Evolutionary conservation across 2,329 filamentous ascomycete species (phyloP).

Genomic region (Teratosphaeria zuluensis): DNA sequence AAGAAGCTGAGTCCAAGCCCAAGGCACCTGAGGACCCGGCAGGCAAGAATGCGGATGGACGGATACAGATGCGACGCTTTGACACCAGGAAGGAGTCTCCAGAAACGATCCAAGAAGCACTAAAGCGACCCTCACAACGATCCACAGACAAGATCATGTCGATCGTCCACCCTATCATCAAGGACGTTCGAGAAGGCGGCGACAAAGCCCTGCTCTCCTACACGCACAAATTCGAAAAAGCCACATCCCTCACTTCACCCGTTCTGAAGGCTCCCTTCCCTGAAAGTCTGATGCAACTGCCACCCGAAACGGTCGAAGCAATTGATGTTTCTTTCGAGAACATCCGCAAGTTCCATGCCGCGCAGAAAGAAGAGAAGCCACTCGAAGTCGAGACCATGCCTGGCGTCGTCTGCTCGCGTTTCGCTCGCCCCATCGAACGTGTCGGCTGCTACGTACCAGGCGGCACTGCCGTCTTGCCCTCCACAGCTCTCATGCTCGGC

Average conservation of each 20-base stretch:
- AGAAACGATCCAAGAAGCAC: slow-evolving; percentile 58
- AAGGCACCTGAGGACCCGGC: slow-evolving; percentile 44
- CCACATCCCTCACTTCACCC: slow-evolving; percentile 77
- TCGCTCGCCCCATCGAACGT: slow-evolving; percentile 82
- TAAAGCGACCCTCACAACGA: slow-evolving; percentile 85
- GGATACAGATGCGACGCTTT: slow-evolving; percentile 76
- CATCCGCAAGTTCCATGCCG: slow-evolving; percentile 86
- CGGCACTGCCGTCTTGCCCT: slow-evolving; percentile 92
- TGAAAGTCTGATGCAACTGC: slow-evolving; percentile 71
- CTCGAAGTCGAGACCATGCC: slow-evolving; percentile 95
- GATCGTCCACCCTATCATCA: slow-evolving; percentile 84
- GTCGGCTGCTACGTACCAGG: slow-evolving; percentile 96
- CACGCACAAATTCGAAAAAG: slow-evolving; percentile 97
- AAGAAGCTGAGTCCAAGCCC: slow-evolving; percentile 44
- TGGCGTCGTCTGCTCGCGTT: slow-evolving; percentile 87
- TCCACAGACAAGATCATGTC: slow-evolving; percentile 89
- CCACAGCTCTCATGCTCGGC: slow-evolving; percentile 93
- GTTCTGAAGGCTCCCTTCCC: slow-evolving; percentile 87
- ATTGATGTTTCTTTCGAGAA: slow-evolving; percentile 93
- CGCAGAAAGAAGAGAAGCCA: slow-evolving; percentile 74
- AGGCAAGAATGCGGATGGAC: slow-evolving; percentile 38
- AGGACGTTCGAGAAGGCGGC: slow-evolving; percentile 71
- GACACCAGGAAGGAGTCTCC: slow-evolving; percentile 56
- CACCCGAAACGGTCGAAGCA: slow-evolving; percentile 76
- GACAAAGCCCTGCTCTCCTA: slow-evolving; percentile 85